Evolutionary conservation across 2,329 filamentous ascomycete species (phyloP).

Genomic region (Epichloe hybrida): DNA sequence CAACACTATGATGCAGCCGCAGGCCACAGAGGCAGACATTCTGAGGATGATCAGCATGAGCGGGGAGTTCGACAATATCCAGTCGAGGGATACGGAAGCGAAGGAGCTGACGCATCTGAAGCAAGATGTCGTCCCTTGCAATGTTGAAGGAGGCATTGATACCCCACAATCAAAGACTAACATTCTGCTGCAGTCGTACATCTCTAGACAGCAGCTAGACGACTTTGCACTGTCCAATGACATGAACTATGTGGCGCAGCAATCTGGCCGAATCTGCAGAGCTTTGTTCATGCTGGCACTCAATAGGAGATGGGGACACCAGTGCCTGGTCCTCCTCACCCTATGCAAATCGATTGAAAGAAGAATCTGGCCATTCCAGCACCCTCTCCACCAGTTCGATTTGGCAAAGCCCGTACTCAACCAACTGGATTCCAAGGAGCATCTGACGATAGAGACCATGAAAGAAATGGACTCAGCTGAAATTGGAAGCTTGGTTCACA

Average conservation of each 20-base stretch:
- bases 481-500: conserved; percentile 83
- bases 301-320: conserved; percentile 88
- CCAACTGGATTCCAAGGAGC: conserved; percentile 71
- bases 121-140: conserved; percentile 59
- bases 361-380: conserved; percentile 86
- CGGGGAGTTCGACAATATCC: conserved; percentile 94
- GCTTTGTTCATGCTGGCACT: conserved; percentile 95
- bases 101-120: conserved; percentile 70
- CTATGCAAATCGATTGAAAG: conserved; percentile 96
- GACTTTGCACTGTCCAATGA: conserved; percentile 92
- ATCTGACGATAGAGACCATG: conserved; percentile 64
- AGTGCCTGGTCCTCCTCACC: conserved; percentile 81
- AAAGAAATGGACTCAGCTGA: conserved; percentile 89
- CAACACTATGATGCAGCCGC: conserved; percentile 83
- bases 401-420: conserved; percentile 70
- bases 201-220: conserved; percentile 74
- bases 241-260: conserved; percentile 88
- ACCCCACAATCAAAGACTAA: conserved; percentile 85
- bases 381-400: conserved; percentile 91
- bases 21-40: conserved; percentile 79
- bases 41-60: conserved; percentile 96
- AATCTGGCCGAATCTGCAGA: conserved; percentile 84
- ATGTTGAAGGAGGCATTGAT: conserved; percentile 60
- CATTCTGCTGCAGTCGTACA: conserved; percentile 85
- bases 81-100: conserved; percentile 78